A percentile compares a stretch with the other conserved stretches of the same genome.
Evolutionary conservation across 1,284 basidiomycete species (phyloP).

Genomic region (Trametes versicolor): DNA sequence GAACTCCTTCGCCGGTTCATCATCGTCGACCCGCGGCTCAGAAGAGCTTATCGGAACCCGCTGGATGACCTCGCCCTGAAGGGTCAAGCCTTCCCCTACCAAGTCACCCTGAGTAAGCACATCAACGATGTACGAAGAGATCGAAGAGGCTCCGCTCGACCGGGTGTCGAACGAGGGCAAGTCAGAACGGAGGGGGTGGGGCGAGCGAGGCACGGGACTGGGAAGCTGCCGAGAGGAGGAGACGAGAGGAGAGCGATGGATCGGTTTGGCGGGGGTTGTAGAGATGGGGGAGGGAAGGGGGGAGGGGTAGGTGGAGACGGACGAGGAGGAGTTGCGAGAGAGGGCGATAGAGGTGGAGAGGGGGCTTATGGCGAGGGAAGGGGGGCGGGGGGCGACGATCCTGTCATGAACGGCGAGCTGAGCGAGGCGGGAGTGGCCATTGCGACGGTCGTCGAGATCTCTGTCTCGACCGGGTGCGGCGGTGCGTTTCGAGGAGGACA

Average conservation of each 20-base stretch:
- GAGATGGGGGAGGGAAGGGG: slow-evolving; percentile 38
- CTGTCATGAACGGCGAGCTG: slow-evolving; percentile 43
- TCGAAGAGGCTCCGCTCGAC: slow-evolving; percentile 49
- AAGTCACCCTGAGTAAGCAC: slow-evolving; percentile 75
- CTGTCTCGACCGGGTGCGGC: slow-evolving; percentile 40
- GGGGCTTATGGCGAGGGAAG: slow-evolving; percentile 30
- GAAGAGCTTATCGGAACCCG: slow-evolving; percentile 55
- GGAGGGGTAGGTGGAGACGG: slow-evolving; percentile 44
- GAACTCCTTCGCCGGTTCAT: slow-evolving; percentile 71
- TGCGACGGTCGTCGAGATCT: slow-evolving; percentile 40
- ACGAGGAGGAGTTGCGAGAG: slow-evolving; percentile 42
- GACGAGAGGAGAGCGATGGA: slow-evolving; percentile 45
- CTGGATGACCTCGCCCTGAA: slow-evolving; percentile 71
- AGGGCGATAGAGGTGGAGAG: slow-evolving; percentile 32
- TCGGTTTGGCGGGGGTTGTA: slow-evolving; percentile 40
- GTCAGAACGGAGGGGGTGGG: slow-evolving; percentile 38
- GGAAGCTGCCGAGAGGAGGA: slow-evolving; percentile 39
- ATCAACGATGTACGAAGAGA: slow-evolving; percentile 65
- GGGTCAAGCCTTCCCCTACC: slow-evolving; percentile 68
- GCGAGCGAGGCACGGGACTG: slow-evolving; percentile 39
- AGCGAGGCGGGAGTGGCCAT: slow-evolving; percentile 40
- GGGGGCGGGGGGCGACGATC: slow-evolving; percentile 41
- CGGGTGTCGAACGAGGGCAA: slow-evolving; percentile 39
- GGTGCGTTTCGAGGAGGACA: slow-evolving; percentile 45
- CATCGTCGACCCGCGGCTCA: slow-evolving; percentile 46